Percentiles rank a stretch among this genome's conserved stretches.
These are phyloP conservation scores for Colletotrichum sp. DNA, from an alignment of 2,329 filamentous ascomycete genomes.

Conservation along the genomic window DNA sequence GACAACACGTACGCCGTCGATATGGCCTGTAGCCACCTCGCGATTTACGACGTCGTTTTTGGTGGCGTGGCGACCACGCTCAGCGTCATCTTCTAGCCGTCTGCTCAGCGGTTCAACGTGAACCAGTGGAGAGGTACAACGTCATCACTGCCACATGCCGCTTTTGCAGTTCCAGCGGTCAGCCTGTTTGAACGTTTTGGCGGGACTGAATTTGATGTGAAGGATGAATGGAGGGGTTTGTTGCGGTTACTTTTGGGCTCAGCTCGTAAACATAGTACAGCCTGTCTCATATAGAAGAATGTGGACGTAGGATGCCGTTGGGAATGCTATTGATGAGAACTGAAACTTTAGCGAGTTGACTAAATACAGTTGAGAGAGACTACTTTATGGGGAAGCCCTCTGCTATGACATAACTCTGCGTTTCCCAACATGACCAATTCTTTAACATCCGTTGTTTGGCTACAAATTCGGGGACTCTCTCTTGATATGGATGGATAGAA, in stretches of 20 bases:
- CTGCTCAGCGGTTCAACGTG: background rate
- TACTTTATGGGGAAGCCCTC: background rate
- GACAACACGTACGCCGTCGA: background rate
- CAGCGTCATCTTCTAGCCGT: background rate
- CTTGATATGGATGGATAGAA: rapidly evolving
- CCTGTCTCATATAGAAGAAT: rapidly evolving
- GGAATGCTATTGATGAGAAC: background rate
- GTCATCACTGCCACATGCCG: background rate
- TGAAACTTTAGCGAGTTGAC: background rate
- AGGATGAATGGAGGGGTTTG: background rate
- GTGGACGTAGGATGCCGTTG: background rate
- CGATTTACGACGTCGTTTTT: background rate
- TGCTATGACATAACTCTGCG: rapidly evolving
- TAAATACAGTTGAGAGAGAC: background rate
- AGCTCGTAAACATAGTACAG: background rate
- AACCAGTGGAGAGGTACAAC: background rate
- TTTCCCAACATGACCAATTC: background rate
- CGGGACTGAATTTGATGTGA: background rate
- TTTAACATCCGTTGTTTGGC: background rate
- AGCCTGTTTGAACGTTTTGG: background rate
- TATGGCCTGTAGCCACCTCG: background rate
- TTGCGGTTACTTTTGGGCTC: rapidly evolving
- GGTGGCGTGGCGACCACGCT: background rate
- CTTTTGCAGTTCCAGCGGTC: background rate
- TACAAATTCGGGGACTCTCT: background rate